Evolutionary conservation across 75 land plant genomes (phyloP), one percentile per base, ranked within the genome.

Genomic region (Pseudotsuga menziesii): DNA sequence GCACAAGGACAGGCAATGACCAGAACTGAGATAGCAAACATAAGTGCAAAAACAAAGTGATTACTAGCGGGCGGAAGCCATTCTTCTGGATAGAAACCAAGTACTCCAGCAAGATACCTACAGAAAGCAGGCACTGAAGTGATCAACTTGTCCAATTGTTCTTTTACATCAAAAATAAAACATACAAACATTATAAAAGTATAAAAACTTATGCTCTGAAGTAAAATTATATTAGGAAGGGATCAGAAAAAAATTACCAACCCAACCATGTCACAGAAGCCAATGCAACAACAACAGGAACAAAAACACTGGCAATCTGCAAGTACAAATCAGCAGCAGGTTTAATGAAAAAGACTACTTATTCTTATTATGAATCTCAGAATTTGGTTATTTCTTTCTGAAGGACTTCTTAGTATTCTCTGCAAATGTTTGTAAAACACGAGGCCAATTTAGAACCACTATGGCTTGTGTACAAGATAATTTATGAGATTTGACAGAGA

Each of bases 1-100:
- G 98, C 97, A 89, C 97, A 96, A 20, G 99, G 99, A 74, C 98
- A 96, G 35, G 98, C 98, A 36, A 94, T 87, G 59, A 94, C 98
- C 80, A 90, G 59, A 15, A 90, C 93, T 9, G 97, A 89, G 23
- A 96, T 96, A 11, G 88, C 85, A 81, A 96, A 96, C 89, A 92
- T 94, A 73, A 96, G 92, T 44, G 99, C 94, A 81, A 96, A 85
- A 44, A 90, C 91, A 78, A 96, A 96, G 25, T 81, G 80, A 78
- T 89, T 91, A 87, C 88, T 92, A 27, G 81, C 87, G 58, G 84
- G 75, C 16, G 99, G 98, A 13, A 96, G 82, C 97, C 94, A 94
- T 41, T 80, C 79, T 69, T 84, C 85, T 20, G 99, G 91, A 74
- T 86, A 94, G 4, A 77, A 17, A 57, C 89, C 87, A 61, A 83